These are phyloP conservation scores for Candida coleopterorum DNA, from an alignment of 805 yeast genomes.

Conservation along the genomic window DNA sequence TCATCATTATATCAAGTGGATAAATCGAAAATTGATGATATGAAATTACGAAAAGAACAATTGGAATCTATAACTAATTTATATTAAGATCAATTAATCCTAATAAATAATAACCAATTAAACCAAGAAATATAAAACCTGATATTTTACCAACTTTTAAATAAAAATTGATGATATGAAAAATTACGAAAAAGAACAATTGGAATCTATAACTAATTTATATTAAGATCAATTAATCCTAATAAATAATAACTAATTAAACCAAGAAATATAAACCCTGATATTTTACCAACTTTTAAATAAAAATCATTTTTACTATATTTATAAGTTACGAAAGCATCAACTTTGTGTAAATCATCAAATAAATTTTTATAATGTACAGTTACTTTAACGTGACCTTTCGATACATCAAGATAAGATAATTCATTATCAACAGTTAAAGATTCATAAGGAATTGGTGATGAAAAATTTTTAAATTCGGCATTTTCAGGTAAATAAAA, in stretches of 20 bases:
- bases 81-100: slow-evolving; percentile 26
- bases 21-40: slow-evolving; percentile 25
- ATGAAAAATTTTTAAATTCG: slow-evolving; percentile 46
- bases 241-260: slow-evolving; percentile 49
- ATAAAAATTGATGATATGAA: slow-evolving; percentile 44
- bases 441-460: slow-evolving; percentile 46
- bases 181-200: no score
- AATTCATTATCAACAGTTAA: slow-evolving; percentile 31
- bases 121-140: slow-evolving; percentile 54
- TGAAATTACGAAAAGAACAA: slow-evolving; percentile 19
- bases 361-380: slow-evolving; percentile 57
- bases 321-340: slow-evolving; percentile 57
- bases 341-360: slow-evolving; percentile 58
- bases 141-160: slow-evolving; percentile 67
- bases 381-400: slow-evolving; percentile 75
- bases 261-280: slow-evolving; percentile 58
- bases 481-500: slow-evolving; percentile 89
- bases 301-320: slow-evolving; percentile 51
- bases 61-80: slow-evolving; percentile 17
- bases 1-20: slow-evolving; percentile 46
- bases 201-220: no score
- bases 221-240: slow-evolving; percentile 27
- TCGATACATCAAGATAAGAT: slow-evolving; percentile 67
- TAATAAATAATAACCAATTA: slow-evolving; percentile 48
- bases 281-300: slow-evolving; percentile 62